A percentile compares a stretch with the other conserved stretches of the same genome.
Conservation (phyloP, 768 basidiomycete species). For the Tylopilus intermedius region DNA sequence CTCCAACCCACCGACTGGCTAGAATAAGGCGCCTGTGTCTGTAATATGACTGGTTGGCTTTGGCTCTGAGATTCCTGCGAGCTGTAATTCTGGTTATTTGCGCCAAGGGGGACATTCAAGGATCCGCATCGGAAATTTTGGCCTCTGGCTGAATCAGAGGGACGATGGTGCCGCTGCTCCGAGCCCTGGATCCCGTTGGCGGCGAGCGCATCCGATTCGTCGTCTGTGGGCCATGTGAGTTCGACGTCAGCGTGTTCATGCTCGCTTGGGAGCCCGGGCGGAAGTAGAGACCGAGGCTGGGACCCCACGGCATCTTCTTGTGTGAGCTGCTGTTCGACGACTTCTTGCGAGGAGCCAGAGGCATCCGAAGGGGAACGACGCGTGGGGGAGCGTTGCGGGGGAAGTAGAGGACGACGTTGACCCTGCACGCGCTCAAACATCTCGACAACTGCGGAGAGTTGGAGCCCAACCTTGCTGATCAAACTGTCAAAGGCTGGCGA, state of each 20-base stretch:
- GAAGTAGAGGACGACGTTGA: not conserved
- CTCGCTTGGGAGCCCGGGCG: constrained; percentile 2
- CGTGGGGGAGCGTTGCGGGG: constrained; percentile 5
- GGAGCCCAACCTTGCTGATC: constrained; percentile 5
- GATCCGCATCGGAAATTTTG: constrained; percentile 19
- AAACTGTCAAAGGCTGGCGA: constrained; percentile 22
- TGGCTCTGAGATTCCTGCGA: constrained; percentile 17
- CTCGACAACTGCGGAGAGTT: constrained; percentile 16
- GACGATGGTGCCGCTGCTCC: not conserved
- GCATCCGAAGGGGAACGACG: constrained; percentile 20
- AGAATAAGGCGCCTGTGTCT: constrained; percentile 52
- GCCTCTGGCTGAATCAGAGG: constrained; percentile 9
- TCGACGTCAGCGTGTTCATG: constrained; percentile 14
- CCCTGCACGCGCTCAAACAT: constrained; percentile 15
- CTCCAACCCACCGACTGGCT: constrained; percentile 36
- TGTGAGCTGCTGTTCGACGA: constrained; percentile 47
- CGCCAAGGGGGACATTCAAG: constrained; percentile 15
- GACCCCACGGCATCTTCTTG: constrained; percentile 30
- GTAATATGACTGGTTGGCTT: constrained; percentile 35
- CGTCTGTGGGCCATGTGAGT: constrained; percentile 28
- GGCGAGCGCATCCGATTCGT: constrained; percentile 7
- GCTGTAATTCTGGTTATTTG: not conserved
- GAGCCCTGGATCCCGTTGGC: not conserved
- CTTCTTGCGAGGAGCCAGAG: constrained; percentile 36
- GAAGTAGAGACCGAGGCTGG: constrained; percentile 2